Percentiles rank a stretch among this genome's conserved stretches.
phyloP scores from a whole-genome alignment of 1,284 basidiomycete genomes.

The Ceratobasidium sp. region DNA sequence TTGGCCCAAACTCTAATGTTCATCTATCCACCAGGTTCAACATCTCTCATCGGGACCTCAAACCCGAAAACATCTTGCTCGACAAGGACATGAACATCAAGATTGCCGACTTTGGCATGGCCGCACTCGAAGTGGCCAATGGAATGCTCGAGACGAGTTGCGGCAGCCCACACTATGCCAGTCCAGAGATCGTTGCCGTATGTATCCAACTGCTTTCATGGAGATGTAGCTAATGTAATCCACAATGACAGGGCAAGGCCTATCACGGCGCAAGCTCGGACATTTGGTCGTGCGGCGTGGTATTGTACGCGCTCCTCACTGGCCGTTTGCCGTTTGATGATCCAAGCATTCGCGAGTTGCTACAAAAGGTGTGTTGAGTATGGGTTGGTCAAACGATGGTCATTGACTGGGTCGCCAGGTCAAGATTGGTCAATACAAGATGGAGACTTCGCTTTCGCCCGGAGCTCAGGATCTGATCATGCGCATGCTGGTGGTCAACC shows the following conservation, averaged over 20 bases:
- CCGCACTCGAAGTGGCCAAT: conserved; percentile 77
- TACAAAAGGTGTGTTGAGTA: conserved; percentile 67
- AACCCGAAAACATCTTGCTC: conserved; percentile 96
- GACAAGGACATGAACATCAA: conserved; percentile 89
- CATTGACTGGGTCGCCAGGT: conserved; percentile 54
- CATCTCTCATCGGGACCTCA: conserved; percentile 98
- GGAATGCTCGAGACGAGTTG: conserved; percentile 94
- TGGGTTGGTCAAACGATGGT: too few relatives aligned
- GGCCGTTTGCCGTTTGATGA: conserved; percentile 91
- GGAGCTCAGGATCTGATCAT: conserved; percentile 77
- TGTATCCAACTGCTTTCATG: too few relatives aligned
- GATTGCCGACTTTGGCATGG: conserved; percentile 99
- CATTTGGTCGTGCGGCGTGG: conserved; percentile 94
- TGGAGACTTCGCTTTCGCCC: conserved; percentile 77
- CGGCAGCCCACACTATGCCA: conserved; percentile 97
- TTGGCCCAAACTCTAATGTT: background rate
- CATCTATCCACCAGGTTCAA: conserved; percentile 64
- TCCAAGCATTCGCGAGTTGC: conserved; percentile 79
- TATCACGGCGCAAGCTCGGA: conserved; percentile 95
- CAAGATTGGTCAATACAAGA: conserved; percentile 83
- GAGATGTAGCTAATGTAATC: too few relatives aligned
- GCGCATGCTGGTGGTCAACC: conserved; percentile 92
- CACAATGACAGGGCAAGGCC: conserved; percentile 70
- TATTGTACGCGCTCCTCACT: conserved; percentile 86
- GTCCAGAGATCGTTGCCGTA: conserved; percentile 91